Conservation (phyloP, 352 stramenopile species). For the Phytophthora pistaciae region DNA sequence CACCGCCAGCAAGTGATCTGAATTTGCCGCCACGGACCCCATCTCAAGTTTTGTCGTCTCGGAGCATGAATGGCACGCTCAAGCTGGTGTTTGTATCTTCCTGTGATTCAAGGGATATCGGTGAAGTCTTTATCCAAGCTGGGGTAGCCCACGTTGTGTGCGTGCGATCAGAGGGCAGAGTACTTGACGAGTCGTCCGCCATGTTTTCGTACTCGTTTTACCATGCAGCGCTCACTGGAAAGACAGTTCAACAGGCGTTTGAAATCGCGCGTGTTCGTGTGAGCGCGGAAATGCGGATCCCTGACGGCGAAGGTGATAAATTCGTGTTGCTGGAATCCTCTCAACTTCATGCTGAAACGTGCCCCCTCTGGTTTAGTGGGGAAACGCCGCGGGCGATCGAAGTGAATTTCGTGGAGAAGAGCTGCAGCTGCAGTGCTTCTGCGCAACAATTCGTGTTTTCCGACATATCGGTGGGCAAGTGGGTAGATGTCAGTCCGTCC, state of each 20-base stretch:
- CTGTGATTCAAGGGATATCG: slow-evolving; percentile 81
- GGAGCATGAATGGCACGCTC: slow-evolving; percentile 49
- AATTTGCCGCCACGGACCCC: slow-evolving; percentile 7
- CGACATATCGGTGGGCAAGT: slow-evolving; percentile 79
- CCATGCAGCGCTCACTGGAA: slow-evolving; percentile 73
- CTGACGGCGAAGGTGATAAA: slow-evolving; percentile 72
- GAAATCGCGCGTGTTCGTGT: slow-evolving; percentile 79
- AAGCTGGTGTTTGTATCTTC: slow-evolving; percentile 88
- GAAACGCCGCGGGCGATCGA: slow-evolving; percentile 53
- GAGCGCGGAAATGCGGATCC: slow-evolving; percentile 73
- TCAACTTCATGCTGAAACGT: slow-evolving; percentile 61
- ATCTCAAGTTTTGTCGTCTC: slow-evolving; percentile 32
- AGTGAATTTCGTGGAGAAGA: slow-evolving; percentile 54
- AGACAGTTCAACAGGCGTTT: slow-evolving; percentile 81
- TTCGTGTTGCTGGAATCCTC: slow-evolving; percentile 83
- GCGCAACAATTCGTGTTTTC: slow-evolving; percentile 72
- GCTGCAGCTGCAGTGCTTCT: slow-evolving; percentile 64
- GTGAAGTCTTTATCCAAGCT: slow-evolving; percentile 81
- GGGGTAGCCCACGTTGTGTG: slow-evolving; percentile 84
- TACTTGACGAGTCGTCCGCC: slow-evolving; percentile 78
- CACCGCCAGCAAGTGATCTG: slow-evolving; percentile 10
- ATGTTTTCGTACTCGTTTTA: slow-evolving; percentile 88
- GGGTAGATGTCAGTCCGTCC: slow-evolving; percentile 74
- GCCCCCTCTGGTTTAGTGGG: slow-evolving; percentile 42
- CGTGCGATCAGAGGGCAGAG: slow-evolving; percentile 68